Base-by-base conservation (phyloP, 2,329 filamentous ascomycete genomes). In the Penicillium corylophilum region DNA sequence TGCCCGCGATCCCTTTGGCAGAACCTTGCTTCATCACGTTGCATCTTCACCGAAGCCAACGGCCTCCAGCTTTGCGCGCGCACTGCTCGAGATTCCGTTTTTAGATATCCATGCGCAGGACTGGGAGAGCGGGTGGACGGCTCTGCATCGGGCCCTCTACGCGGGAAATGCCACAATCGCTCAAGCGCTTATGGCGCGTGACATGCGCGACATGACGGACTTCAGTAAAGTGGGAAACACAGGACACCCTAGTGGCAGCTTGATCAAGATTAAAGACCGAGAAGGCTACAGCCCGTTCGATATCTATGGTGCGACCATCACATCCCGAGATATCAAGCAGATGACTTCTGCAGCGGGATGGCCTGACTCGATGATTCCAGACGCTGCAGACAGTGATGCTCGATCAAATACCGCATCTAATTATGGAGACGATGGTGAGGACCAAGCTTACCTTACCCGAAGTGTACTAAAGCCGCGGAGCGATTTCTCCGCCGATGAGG, bases 231-330 rank as follows among this genome's bases (percentile, higher is more conserved):
- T 59, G 28, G 80, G 79, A 22, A 81, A 79, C 13, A 77, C 82
- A 16, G 74, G 80, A 18, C 79, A 83, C 59, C 84, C 84, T 63
- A 82, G 86, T 28, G 86, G 87, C 9, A 87, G 86, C 24, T 75
- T 97, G 38, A 92, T 96, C 65, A 96, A 95, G 75, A 90, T 94
- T 46, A 99, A 97, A 71, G 94, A 99, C 65, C 85, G 89, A 52
- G 94, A 97, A 72, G 93, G 93, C 9, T 91, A 95, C 66, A 95
- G 91, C 60, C 93, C 94, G 0, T 93, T 97, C 60, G 94, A 97
- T 69, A 76, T 99, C 10, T 97, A 95, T 64, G 88, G 90, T 56
- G 85, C 89, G 35, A 96, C 90, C 0, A 94, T 96, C 61, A 86
- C 87, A 44, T 82, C 88, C 50, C 83, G 89, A n/a, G 83, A 82